Base-by-base conservation (phyloP, 805 yeast genomes). In the Zygoascus bituminiphila region DNA sequence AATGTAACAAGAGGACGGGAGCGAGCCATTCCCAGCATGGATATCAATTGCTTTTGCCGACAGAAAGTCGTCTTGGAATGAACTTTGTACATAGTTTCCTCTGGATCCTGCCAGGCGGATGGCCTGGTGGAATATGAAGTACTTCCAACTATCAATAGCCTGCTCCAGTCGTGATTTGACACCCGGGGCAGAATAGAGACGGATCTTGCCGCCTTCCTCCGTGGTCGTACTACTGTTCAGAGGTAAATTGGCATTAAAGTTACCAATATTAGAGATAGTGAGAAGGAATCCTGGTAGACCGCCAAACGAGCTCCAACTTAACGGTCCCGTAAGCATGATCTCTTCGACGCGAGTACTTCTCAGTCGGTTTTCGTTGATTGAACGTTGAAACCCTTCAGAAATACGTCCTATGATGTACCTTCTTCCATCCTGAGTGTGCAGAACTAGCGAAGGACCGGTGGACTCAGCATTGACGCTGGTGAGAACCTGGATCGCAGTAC, bases 201-300 rank as follows among this genome's bases (percentile, higher is more conserved):
- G 39, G 14, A 36, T 17, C 10, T 19, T 19, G 20, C 22, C 39
- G 5, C 39, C 39, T n/a, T 15, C 39, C 10, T 17, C 39, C 14
- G 39, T 25, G 25, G 45, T 25, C 4, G n/a, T 14, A 25, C 25
- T 12, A 25, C 23, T 42, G 14, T 25, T 25, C 21, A 25, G 23
- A 10, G 21, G 23, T 12, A n/a, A 15, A 29, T 29, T 29, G 3
- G 35, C 36, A 8, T 42, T n/a, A 24, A 17, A 24, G 9, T 44
- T 20, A 4, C n/a, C 37, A 5, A 7, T 10, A 12, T 88, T 96
- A 49, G 86, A 80, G 12, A 84, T 71, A 0, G 97, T 87, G 45
- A 91, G 67, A 44, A 91, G 77, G 57, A 87, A 67, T 0, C 98
- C 98, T 0, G 98, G 97, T 5, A 91, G 64, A 0, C 98, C 98